Conservation (phyloP, 2,329 filamentous ascomycete species). For the Allantophomopsis cytisporea region DNA sequence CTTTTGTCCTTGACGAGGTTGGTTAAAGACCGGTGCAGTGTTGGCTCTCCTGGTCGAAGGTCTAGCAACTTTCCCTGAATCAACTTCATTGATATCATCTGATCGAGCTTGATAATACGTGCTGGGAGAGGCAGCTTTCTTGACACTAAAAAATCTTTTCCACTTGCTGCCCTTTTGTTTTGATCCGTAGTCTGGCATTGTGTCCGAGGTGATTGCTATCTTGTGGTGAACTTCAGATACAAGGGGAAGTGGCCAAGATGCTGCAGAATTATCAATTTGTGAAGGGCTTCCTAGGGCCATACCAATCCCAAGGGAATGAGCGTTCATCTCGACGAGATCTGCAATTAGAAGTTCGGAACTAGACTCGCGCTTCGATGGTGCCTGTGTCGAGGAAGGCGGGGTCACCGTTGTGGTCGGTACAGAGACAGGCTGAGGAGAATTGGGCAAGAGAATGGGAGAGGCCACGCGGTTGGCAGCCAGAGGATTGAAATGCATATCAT, state of each 20-base stretch:
- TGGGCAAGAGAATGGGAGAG: constrained; percentile 3
- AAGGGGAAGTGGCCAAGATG: constrained; percentile 7
- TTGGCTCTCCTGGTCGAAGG: constrained; percentile 12
- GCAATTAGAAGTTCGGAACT: constrained; percentile 2
- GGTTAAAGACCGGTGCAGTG: constrained; percentile 8
- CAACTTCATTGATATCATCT: constrained; percentile 7
- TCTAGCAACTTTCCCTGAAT: constrained; percentile 10
- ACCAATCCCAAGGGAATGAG: constrained; percentile 34
- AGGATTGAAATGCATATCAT: constrained; percentile 17
- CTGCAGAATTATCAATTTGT: constrained; percentile 7
- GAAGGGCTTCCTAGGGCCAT: constrained; percentile 62
- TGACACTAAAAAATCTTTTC: constrained; percentile 44
- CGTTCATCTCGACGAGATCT: constrained; percentile 5
- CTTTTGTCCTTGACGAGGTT: constrained; percentile 4
- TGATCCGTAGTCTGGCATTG: constrained; percentile 1
- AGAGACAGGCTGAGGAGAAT: constrained; percentile 13
- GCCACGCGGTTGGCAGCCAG: constrained; percentile 3
- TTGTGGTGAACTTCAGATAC: no score
- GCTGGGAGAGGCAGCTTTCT: constrained; percentile 11
- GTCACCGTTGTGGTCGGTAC: constrained; percentile 9
- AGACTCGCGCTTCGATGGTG: constrained; percentile 6
- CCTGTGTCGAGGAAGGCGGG: constrained; percentile 6
- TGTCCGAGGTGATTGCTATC: not conserved
- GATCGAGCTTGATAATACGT: constrained; percentile 14
- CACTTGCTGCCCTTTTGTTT: constrained; percentile 36